Base-by-base conservation (phyloP, 2,329 filamentous ascomycete species). In the Ophiocordyceps australis region DNA sequence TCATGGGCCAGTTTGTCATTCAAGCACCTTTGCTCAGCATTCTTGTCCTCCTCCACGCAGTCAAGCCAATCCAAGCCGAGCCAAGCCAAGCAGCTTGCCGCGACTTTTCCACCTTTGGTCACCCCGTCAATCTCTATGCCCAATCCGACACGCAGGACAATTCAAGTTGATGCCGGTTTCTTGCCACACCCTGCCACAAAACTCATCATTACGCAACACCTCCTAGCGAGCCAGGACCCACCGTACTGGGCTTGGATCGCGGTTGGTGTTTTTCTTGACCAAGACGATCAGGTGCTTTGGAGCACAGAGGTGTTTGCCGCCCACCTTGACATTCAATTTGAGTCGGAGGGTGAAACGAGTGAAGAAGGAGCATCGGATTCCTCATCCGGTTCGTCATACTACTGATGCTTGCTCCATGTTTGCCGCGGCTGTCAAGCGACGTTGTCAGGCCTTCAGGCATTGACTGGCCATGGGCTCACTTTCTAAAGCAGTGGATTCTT, bases 221-320 rank as follows among this genome's bases (percentile, higher is more conserved):
- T 57, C 23, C 36, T 49, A 26, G 31, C 41, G 7, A 45, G 43
- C 11, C 40, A 37, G 3, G 39, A 45, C 14, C 37, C 41, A 4
- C 43, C 39, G 1, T 48, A 38, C 30, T 62, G 56, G 54, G 57
- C 52, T 11, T 61, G 51, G 49, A 46, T 64, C 24, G 45, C 60
- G 14, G 45, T 59, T 10, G 59, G 49, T 0, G 50, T 51, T 1
- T 65, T 62, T 27, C 61, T 57, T 39, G 56, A 65, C 42, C 28
- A 33, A 2, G 28, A 49, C 8, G 48, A 50, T 22, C 42, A 39
- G 18, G 38, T 49, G 4, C 30, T 65, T 20, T 65, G 58, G 57
- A 59, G 57, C 23, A 55, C 47, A 1, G 50, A 62, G 38, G 28
- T 60, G 13, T 54, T 63, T 16, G 30, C 52, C 14, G 46, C 43